Base-by-base conservation (phyloP, 2,329 filamentous ascomycete genomes). In the Aureobasidium sp. region DNA sequence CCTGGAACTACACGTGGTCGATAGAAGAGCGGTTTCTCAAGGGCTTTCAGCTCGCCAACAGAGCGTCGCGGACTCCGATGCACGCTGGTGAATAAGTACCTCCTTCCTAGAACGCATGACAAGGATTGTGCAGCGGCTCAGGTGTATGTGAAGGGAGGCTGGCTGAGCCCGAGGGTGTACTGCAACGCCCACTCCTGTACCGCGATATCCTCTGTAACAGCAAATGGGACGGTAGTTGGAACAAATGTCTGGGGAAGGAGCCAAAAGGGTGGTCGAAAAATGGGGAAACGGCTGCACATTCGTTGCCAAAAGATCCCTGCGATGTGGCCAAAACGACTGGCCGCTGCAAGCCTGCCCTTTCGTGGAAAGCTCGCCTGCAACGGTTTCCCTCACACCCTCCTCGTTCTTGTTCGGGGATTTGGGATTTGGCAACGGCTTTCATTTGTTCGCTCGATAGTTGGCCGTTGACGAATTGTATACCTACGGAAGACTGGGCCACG, bases 361-460 rank as follows among this genome's bases (percentile, higher is more conserved):
- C 45, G 14, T 60, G 57, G 44, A 59, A 48, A 40, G 31, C 44
- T 59, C 57, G 47, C 47, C 57, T 42, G 45, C 45, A 60, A 60
- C 57, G 45, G 57, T 40, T 60, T 42, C 40, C 19, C 27, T 35
- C 17, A 44, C 40, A 45, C 53, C 53, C 40, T 45, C 53, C 3
- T 50, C 45, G 47, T n/a, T n/a, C 33, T 42, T 48, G 29, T 19
- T 48, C 22, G 56, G 31, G 56, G 33, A 47, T 29, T 29, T 35
- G 33, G 52, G 52, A 54, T 42, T 59, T 40, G 27, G 22, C 57
- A 60, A 60, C 57, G 57, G 57, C 47, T 60, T 60, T 60, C 45
- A 60, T 60, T 60, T 60, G 17, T 60, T 60, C 33, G 44, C 33
- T 59, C 56, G 56, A 59, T 59, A 59, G 45, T 60, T 33, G 37